These are phyloP conservation scores for Lolium multiflorum DNA, from an alignment of 176 grass and related monocot species.

Conservation along the genomic window DNA sequence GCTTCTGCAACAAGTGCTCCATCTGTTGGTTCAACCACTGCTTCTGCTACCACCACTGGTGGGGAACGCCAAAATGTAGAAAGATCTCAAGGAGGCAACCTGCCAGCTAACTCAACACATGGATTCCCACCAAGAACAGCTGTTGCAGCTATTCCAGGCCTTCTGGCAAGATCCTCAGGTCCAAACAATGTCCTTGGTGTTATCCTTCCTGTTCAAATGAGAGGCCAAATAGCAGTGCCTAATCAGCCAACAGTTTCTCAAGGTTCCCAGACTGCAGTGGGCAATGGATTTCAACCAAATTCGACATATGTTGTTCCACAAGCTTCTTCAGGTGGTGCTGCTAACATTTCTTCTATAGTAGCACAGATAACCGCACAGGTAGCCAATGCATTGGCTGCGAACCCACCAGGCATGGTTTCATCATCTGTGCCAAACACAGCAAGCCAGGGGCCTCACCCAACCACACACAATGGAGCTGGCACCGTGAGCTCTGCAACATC, in stretches of 20 bases:
- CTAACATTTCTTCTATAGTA: slow-evolving; percentile 59
- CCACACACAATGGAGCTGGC: slow-evolving; percentile 34
- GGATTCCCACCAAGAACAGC: slow-evolving; percentile 75
- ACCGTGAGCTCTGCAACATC: slow-evolving; percentile 24
- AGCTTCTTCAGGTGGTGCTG: slow-evolving; percentile 58
- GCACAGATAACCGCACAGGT: slow-evolving; percentile 60
- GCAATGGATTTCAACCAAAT: slow-evolving; percentile 52
- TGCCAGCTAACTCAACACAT: slow-evolving; percentile 51
- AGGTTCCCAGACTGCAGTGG: slow-evolving; percentile 37
- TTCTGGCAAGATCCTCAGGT: slow-evolving; percentile 55
- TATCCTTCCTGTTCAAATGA: slow-evolving; percentile 77
- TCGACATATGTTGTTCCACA: slow-evolving; percentile 47
- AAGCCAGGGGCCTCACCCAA: slow-evolving; percentile 47
- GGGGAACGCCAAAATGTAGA: slow-evolving; percentile 42
- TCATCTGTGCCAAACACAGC: slow-evolving; percentile 44
- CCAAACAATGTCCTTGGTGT: slow-evolving; percentile 72
- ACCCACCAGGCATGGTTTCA: slow-evolving; percentile 40
- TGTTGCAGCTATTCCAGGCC: slow-evolving; percentile 65
- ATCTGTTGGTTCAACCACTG: slow-evolving; percentile 43
- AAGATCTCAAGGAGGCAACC: slow-evolving; percentile 53
- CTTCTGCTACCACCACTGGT: slow-evolving; percentile 34
- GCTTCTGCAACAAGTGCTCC: slow-evolving; percentile 46
- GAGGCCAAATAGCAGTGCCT: slow-evolving; percentile 54
- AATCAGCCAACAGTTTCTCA: slow-evolving; percentile 45
- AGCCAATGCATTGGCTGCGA: slow-evolving; percentile 51